Evolutionary conservation across 306 rosid genomes (phyloP), one percentile per base, ranked within the genome.

Genomic region (Malus orientalis): DNA sequence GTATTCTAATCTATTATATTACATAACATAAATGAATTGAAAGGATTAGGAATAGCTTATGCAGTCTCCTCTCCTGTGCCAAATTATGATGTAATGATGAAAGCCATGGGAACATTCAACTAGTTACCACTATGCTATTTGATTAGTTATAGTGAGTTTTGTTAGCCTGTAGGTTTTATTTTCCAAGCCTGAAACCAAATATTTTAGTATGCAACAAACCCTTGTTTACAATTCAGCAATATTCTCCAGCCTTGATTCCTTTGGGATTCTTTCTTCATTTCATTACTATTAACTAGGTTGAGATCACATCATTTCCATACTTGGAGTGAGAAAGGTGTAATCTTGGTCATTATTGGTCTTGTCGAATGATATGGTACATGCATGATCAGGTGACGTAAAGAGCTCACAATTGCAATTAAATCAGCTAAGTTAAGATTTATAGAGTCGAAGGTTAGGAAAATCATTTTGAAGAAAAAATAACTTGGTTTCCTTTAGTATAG

Each of bases 1-100:
- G 99, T 95, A 77, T 76, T 77, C 59, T 8, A 73, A 81, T 79
- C 76, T 62, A 12, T 51, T 23, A 74, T 77, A 55, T 76, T 74
- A 38, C 33, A 22, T 33, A 45, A 54, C 13, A 38, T 53, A 36
- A 29, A 11, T 69, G 20, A 69, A 60, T 47, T 53, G 51, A 57
- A n/a, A 11, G 9, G 33, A 53, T 25, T 54, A 76, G 64, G 64
- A 30, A 8, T 22, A 55, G 67, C 33, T 10, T 54, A 45, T 76
- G 69, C 19, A 7, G 20, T 55, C 25, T 57, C 66, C 25, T 57
- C 66, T n/a, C 11, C 51, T 38, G 36, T 73, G 23, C 2, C 4
- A 25, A 22, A 27, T n/a, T 59, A 25, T 59, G 57, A 30, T 16
- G 77, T 42, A 40, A 62, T 9, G 40, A 40, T 58, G 55, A 15